Evolutionary conservation across 768 basidiomycete genomes (phyloP), one percentile per base, ranked within the genome.

Genomic region (Xerocomellus chrysenteron): DNA sequence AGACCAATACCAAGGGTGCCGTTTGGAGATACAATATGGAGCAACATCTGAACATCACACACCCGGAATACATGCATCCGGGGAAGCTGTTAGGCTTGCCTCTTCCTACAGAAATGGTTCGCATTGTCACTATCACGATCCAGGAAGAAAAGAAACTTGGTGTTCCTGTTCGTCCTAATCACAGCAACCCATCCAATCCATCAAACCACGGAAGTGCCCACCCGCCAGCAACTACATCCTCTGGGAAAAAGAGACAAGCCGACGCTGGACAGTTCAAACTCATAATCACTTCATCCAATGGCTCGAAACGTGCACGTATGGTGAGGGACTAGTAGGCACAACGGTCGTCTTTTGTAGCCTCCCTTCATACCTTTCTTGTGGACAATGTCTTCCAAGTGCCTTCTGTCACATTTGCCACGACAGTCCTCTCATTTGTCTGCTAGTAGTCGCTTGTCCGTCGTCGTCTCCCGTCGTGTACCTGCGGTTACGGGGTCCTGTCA

Each of bases 11-110:
- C 10, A 19, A 24, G 24, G 19, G 9, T 14, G 54, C 39, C 10
- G n/a, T 50, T 14, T 55, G 54, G 54, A 37, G 41, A 19, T 55
- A 55, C 21, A 55, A 55, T 33, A 40, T 55, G 30, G 40, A 48
- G 40, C 35, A 36, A 36, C 35, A 36, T 16, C 10, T 36, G 35
- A 36, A 36, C 14, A 14, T 36, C 14, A 6, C 2, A 3, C 35
- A 36, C 35, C 14, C 35, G 1, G 35, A 36, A 5, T 36, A 36
- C 6, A 5, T 14, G 12, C 35, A 36, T 36, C 35, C 35, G 0
- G 35, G 35, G 14, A 36, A 36, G 35, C 12, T 7, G 6, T 16
- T 36, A 16, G 35, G 35, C 13, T 36, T 36, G 16, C 35, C 35
- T 36, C 14, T 36, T 16, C 14, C 35, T 36, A 6, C 7, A 14